These are phyloP conservation scores for Chaetomiaceae sp. DNA, from an alignment of 2,329 filamentous ascomycete genomes.

Conservation along the genomic window DNA sequence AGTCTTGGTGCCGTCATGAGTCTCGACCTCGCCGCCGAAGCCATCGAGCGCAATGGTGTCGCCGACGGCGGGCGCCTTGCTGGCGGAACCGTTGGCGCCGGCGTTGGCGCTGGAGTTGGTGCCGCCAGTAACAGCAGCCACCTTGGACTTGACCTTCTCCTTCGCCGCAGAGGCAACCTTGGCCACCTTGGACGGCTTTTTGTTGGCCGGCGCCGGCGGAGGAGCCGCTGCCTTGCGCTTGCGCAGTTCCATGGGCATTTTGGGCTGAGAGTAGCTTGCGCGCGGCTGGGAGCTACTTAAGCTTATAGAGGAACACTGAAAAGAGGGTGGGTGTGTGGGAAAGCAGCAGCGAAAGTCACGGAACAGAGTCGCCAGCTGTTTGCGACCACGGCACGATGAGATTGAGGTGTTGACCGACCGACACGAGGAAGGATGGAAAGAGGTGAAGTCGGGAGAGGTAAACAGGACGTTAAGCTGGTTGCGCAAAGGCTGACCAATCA, in stretches of 20 bases:
- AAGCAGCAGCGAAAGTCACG: not conserved
- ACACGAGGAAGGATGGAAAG: constrained; percentile 7
- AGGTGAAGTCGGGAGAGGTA: constrained; percentile 18
- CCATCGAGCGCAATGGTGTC: constrained; percentile 50
- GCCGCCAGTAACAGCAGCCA: not conserved
- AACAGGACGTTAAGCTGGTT: constrained; percentile 26
- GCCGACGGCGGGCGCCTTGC: constrained; percentile 43
- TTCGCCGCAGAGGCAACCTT: constrained; percentile 20
- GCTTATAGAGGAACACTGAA: constrained; percentile 5
- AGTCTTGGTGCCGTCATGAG: constrained; percentile 74
- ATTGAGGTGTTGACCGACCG: constrained; percentile 4
- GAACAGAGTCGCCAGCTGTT: constrained; percentile 11
- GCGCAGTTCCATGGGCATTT: constrained; percentile 53
- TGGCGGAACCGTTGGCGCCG: constrained; percentile 17
- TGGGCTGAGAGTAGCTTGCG: constrained; percentile 14
- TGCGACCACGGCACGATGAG: constrained; percentile 3
- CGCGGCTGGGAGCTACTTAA: constrained; percentile 11
- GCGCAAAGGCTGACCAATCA: constrained; percentile 28
- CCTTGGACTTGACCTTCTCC: constrained; percentile 20
- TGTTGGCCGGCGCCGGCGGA: constrained; percentile 41
- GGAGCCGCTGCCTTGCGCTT: constrained; percentile 54
- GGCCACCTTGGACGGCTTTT: constrained; percentile 34
- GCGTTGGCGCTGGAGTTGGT: no score
- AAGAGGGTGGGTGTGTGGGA: not conserved
- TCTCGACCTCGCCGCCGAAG: constrained; percentile 70